A percentile compares a stretch with the other conserved stretches of the same genome.
Conservation (phyloP, 2,329 filamentous ascomycete species). For the Clonostachys chloroleuca region DNA sequence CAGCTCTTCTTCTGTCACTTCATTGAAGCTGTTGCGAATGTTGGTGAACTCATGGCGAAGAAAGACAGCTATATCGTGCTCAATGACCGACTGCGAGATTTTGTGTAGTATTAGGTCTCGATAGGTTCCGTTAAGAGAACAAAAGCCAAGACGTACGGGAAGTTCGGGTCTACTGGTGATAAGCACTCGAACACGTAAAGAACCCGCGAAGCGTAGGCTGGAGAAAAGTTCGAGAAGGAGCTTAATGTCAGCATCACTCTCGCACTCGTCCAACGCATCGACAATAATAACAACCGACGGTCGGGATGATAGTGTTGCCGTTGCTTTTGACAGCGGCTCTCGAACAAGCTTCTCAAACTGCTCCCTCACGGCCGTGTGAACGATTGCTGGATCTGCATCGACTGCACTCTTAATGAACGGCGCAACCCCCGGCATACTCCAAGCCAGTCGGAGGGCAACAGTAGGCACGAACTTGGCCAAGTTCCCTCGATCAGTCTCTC, state of each 20-base stretch:
- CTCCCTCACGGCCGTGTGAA: background rate
- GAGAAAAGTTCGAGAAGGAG: conserved; percentile 2
- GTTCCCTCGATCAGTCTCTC: too few relatives aligned
- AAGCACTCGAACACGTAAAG: conserved; percentile 18
- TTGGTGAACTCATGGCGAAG: conserved; percentile 16
- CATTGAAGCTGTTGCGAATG: conserved; percentile 18
- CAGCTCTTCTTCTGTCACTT: background rate
- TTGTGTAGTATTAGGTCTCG: conserved; percentile 26
- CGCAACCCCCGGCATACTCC: background rate
- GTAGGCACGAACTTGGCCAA: too few relatives aligned
- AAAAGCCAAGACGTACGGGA: conserved; percentile 25
- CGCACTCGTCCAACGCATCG: background rate
- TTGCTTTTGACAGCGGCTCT: background rate
- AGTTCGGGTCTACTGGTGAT: conserved; percentile 32
- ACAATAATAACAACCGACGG: background rate
- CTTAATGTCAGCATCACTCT: background rate
- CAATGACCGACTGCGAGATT: conserved; percentile 17
- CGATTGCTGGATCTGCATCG: background rate
- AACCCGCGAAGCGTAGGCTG: background rate
- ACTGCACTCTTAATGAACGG: background rate
- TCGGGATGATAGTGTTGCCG: background rate
- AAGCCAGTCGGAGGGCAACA: too few relatives aligned
- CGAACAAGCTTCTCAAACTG: background rate
- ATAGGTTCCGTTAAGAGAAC: conserved; percentile 15
- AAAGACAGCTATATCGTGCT: conserved; percentile 26